Evolutionary conservation across 164 flowering plant species (phyloP).

Genomic region (Berberis thunbergii): DNA sequence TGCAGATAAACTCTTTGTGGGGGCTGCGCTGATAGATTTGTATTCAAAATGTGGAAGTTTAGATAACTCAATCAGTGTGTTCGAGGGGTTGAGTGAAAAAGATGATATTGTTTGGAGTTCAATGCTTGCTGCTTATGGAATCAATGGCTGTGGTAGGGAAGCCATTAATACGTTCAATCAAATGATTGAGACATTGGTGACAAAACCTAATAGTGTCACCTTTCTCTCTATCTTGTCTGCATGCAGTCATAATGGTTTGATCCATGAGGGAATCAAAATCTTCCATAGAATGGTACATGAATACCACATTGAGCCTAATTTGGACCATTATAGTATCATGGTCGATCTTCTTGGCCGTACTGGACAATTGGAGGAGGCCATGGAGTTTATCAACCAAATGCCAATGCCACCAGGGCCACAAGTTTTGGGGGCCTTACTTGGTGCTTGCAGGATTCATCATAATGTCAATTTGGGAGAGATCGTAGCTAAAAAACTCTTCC

Average conservation of each 20-base stretch:
- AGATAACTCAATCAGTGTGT: slow-evolving; percentile 29
- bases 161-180: slow-evolving; percentile 29
- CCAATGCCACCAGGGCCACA: slow-evolving; percentile 24
- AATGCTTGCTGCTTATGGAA: slow-evolving; percentile 44
- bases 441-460: slow-evolving; percentile 44
- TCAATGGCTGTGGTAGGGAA: slow-evolving; percentile 43
- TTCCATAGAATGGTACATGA: slow-evolving; percentile 34
- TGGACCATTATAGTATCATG: slow-evolving; percentile 41
- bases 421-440: slow-evolving; percentile 58
- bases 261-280: slow-evolving; percentile 36
- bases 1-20: slow-evolving; percentile 26
- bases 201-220: slow-evolving; percentile 40
- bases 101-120: slow-evolving; percentile 54
- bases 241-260: slow-evolving; percentile 49
- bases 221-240: slow-evolving; percentile 49
- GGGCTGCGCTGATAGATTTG: slow-evolving; percentile 45
- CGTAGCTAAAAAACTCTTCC: slow-evolving; percentile 31
- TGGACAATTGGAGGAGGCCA: slow-evolving; percentile 38
- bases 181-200: slow-evolving; percentile 24
- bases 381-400: slow-evolving; percentile 30
- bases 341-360: slow-evolving; percentile 56
- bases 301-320: slow-evolving; percentile 21
- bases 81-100: slow-evolving; percentile 18
- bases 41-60: slow-evolving; percentile 55
- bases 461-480: slow-evolving; percentile 33